phyloP scores from a whole-genome alignment of 768 basidiomycete genomes.

The Mycena galericulata region DNA sequence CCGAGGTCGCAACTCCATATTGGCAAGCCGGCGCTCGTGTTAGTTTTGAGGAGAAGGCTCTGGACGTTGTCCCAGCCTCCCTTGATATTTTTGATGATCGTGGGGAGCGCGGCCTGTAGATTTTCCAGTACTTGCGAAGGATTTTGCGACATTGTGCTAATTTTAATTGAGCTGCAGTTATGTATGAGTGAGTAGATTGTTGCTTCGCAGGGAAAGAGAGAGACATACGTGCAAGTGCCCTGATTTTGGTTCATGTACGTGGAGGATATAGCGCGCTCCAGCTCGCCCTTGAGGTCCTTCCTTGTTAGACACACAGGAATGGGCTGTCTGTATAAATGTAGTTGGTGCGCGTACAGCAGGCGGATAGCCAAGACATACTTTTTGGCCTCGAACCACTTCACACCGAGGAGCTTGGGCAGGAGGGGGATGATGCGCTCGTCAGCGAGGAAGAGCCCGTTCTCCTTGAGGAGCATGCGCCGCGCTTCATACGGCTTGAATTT shows the following conservation, averaged over 20 bases:
- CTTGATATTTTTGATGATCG: conserved; percentile 74
- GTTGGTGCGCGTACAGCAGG: conserved; percentile 1
- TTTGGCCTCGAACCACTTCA: conserved; percentile 94
- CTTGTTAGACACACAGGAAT: conserved; percentile 92
- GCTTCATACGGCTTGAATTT: conserved; percentile 91
- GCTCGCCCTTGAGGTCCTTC: conserved; percentile 91
- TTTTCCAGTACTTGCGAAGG: conserved; percentile 83
- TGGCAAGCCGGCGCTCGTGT: conserved; percentile 84
- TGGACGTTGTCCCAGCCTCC: conserved; percentile 94
- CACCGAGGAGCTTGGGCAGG: conserved; percentile 88
- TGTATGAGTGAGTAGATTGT: background rate
- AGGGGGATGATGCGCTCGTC: conserved; percentile 92
- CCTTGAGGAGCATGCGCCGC: conserved; percentile 84
- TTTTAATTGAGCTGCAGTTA: conserved; percentile 78
- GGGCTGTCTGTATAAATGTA: conserved; percentile 75
- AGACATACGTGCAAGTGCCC: conserved; percentile 90
- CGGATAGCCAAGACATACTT: conserved; percentile 64
- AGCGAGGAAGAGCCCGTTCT: conserved; percentile 93
- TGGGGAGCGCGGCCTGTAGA: conserved; percentile 81
- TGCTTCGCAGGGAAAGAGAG: background rate
- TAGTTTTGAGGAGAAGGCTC: conserved; percentile 90
- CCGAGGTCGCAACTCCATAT: conserved; percentile 90
- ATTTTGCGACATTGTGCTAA: conserved; percentile 79
- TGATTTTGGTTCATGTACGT: conserved; percentile 97
- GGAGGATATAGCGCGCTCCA: conserved; percentile 92